A percentile compares a stretch with the other conserved stretches of the same genome.
Evolutionary conservation across 1,284 basidiomycete species (phyloP).

Genomic region (Pseudozyma sp.): DNA sequence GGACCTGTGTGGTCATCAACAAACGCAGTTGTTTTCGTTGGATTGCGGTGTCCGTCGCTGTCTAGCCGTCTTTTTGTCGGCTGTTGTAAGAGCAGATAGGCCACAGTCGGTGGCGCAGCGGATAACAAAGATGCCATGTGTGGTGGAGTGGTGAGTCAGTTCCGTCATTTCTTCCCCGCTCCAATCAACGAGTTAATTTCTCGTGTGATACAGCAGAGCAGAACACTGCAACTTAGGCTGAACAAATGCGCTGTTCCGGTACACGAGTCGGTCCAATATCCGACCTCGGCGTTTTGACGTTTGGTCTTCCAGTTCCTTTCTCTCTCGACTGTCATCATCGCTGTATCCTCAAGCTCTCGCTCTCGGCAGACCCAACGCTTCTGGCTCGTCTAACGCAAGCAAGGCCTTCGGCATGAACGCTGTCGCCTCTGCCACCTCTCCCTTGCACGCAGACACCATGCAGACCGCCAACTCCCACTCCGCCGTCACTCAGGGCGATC

Average conservation of each 20-base stretch:
- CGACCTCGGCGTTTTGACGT: slow-evolving; percentile 6
- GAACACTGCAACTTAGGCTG: too few species aligned
- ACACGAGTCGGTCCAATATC: slow-evolving; percentile 14
- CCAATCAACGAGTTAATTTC: neutral
- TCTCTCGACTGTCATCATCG: neutral
- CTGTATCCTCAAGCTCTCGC: neutral
- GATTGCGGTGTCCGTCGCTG: too few species aligned
- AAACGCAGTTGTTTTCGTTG: too few species aligned
- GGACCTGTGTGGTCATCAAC: neutral
- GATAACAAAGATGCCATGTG: too few species aligned
- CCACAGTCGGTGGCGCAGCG: too few species aligned
- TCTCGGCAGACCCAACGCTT: neutral
- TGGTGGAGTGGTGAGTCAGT: neutral
- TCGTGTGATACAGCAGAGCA: slow-evolving; percentile 9
- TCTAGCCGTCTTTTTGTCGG: too few species aligned
- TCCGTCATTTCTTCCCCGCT: slow-evolving; percentile 1
- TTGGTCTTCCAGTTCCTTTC: neutral
- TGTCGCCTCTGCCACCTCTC: slow-evolving; percentile 17
- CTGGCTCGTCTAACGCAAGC: neutral
- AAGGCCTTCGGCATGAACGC: slow-evolving; percentile 14
- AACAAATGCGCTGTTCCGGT: slow-evolving; percentile 6
- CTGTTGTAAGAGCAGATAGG: too few species aligned
- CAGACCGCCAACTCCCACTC: slow-evolving; percentile 35
- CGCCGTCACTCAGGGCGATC: slow-evolving; percentile 40
- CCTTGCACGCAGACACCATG: slow-evolving; percentile 23